phyloP scores from a whole-genome alignment of 1,284 basidiomycete species.

The Puccinia coronata region DNA sequence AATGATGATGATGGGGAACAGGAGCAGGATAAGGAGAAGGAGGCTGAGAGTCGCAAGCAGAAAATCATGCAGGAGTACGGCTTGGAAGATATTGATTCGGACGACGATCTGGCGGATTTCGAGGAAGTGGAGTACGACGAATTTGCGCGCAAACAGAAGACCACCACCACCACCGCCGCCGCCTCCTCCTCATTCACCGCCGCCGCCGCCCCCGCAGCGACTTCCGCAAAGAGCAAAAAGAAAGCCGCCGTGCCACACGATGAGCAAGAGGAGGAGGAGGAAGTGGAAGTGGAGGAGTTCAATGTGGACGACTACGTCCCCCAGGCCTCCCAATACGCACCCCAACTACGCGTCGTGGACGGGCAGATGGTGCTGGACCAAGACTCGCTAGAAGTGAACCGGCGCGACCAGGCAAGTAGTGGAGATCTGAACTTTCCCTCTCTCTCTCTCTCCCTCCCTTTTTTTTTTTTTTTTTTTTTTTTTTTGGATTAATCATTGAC shows the following conservation, averaged over 20 bases:
- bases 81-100: constrained; percentile 52
- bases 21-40: neutral
- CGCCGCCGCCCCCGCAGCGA: neutral
- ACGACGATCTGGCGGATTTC: constrained; percentile 66
- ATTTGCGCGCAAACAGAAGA: neutral
- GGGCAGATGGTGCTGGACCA: constrained; percentile 79
- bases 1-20: too few species aligned
- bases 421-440: constrained; percentile 33
- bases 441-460: neutral
- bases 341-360: constrained; percentile 76
- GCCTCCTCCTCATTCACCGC: neutral
- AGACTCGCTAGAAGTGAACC: constrained; percentile 73
- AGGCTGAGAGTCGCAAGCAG: neutral
- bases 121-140: constrained; percentile 62
- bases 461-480: too few species aligned
- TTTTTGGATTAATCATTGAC: neutral
- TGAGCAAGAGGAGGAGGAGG: constrained; percentile 1
- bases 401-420: too few species aligned
- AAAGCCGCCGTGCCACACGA: neutral
- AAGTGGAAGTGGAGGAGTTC: neutral
- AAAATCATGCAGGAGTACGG: constrained; percentile 28
- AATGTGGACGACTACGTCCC: constrained; percentile 25
- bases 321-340: constrained; percentile 67
- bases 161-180: neutral
- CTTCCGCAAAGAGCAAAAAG: neutral